A percentile compares a stretch with the other conserved stretches of the same genome.
phyloP scores from a whole-genome alignment of 805 yeast species.

The Diddensiella caesifluorescens region DNA sequence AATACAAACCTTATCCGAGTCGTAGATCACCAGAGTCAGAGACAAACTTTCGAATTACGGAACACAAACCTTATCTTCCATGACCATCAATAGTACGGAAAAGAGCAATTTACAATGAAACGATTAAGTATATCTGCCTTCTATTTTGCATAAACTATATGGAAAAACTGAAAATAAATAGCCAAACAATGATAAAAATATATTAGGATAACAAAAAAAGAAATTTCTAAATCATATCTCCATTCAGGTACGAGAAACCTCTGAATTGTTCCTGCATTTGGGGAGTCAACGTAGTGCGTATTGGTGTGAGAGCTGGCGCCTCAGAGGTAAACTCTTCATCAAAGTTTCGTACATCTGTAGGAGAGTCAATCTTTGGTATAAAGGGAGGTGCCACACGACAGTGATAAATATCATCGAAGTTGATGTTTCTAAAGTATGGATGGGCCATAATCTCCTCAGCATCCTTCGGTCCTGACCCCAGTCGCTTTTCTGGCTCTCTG shows the following conservation, averaged over 20 bases:
- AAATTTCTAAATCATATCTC: slow-evolving; percentile 20
- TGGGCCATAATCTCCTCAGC: slow-evolving; percentile 94
- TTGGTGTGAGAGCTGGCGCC: slow-evolving; percentile 91
- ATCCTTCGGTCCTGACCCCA: slow-evolving; percentile 84
- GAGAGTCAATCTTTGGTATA: slow-evolving; percentile 78
- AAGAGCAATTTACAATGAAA: no score
- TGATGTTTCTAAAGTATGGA: slow-evolving; percentile 83
- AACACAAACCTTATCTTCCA: no score
- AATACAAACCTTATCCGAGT: no score
- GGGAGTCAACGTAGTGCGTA: slow-evolving; percentile 78
- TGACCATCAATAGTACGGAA: no score
- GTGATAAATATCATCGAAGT: slow-evolving; percentile 78
- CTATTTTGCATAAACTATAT: no score
- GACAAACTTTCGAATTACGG: no score
- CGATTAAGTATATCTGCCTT: no score
- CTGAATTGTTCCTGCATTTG: slow-evolving; percentile 94
- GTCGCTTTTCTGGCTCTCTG: slow-evolving; percentile 76
- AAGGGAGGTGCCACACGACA: slow-evolving; percentile 81
- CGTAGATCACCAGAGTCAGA: no score
- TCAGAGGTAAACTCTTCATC: slow-evolving; percentile 94
- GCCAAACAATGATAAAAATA: not conserved
- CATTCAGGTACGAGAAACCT: slow-evolving; percentile 73
- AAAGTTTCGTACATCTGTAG: slow-evolving; percentile 87
- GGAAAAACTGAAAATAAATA: no score
- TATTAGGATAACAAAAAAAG: not conserved